Evolutionary conservation across 805 yeast species (phyloP).

Genomic region (Pichia rugopelliculosa): DNA sequence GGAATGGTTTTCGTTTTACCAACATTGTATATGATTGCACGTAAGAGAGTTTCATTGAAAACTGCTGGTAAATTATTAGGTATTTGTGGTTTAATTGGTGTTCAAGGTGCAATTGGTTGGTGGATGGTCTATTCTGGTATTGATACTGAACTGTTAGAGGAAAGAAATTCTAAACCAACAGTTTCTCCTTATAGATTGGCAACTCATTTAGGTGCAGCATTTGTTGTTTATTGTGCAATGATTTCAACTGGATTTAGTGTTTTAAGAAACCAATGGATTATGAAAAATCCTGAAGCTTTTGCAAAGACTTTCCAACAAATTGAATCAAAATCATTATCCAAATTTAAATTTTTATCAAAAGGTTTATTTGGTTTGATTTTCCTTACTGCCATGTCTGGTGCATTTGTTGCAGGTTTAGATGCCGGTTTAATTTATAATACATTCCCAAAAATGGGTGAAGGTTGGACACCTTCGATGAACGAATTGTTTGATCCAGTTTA

Average conservation of each 20-base stretch:
- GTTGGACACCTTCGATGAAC: conserved; percentile 59
- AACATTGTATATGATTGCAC: conserved; percentile 68
- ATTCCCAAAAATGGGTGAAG: conserved; percentile 95
- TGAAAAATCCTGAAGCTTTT: conserved; percentile 56
- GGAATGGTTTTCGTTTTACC: conserved; percentile 82
- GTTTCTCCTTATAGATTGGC: conserved; percentile 93
- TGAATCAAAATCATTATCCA: conserved; percentile 50
- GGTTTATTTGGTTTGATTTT: conserved; percentile 66
- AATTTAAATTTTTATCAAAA: conserved; percentile 46
- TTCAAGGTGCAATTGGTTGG: conserved; percentile 98
- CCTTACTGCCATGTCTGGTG: conserved; percentile 93
- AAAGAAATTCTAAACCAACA: conserved; percentile 89
- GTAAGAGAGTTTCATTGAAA: conserved; percentile 57
- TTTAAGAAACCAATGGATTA: conserved; percentile 63
- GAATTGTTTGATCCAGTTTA: conserved; percentile 75
- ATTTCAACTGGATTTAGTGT: conserved; percentile 85
- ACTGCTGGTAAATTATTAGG: conserved; percentile 64
- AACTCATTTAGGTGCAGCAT: conserved; percentile 91
- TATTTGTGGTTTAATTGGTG: conserved; percentile 69
- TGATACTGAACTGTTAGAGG: conserved; percentile 68
- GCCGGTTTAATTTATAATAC: conserved; percentile 95
- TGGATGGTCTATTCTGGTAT: conserved; percentile 99
- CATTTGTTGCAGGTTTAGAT: conserved; percentile 95
- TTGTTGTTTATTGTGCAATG: conserved; percentile 79
- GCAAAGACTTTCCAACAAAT: conserved; percentile 48